These are phyloP conservation scores for Fusarium marasasianum DNA, from an alignment of 2,329 filamentous ascomycete genomes.

Conservation along the genomic window DNA sequence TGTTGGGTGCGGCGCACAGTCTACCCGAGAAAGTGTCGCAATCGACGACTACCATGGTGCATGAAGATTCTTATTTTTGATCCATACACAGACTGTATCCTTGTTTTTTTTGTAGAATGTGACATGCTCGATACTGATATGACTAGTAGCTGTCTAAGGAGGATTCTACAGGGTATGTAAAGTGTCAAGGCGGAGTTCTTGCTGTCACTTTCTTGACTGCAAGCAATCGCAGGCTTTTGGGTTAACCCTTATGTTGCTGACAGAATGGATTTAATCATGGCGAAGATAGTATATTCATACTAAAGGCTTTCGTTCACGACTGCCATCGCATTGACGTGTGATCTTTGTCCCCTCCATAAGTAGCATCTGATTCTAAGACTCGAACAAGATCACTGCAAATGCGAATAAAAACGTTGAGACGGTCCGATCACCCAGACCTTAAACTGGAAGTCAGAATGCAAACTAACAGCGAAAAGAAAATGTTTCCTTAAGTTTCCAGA, in stretches of 20 bases:
- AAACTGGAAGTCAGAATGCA: too few relatives aligned
- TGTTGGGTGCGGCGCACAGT: constrained; percentile 75
- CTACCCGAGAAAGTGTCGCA: constrained; percentile 70
- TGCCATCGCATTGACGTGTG: accelerated
- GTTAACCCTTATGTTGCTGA: too few relatives aligned
- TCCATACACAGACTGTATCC: constrained; percentile 59
- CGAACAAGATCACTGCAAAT: too few relatives aligned
- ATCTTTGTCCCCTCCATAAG: too few relatives aligned
- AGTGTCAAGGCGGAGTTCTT: too few relatives aligned
- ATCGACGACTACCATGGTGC: constrained; percentile 73
- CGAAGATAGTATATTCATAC: accelerated
- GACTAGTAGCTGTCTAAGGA: accelerated
- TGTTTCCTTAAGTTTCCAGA: accelerated
- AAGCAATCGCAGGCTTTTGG: too few relatives aligned
- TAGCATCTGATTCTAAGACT: accelerated
- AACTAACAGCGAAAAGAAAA: accelerated
- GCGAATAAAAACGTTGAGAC: too few relatives aligned
- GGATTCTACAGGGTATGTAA: background rate
- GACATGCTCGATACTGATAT: accelerated
- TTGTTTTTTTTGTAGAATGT: background rate
- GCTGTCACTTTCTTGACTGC: background rate
- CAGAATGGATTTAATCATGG: too few relatives aligned
- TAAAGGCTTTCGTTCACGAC: accelerated
- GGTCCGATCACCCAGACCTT: too few relatives aligned
- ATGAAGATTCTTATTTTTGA: constrained; percentile 60